Evolutionary conservation across 2,329 filamentous ascomycete species (phyloP).

Genomic region (Microsporum ferrugineum): DNA sequence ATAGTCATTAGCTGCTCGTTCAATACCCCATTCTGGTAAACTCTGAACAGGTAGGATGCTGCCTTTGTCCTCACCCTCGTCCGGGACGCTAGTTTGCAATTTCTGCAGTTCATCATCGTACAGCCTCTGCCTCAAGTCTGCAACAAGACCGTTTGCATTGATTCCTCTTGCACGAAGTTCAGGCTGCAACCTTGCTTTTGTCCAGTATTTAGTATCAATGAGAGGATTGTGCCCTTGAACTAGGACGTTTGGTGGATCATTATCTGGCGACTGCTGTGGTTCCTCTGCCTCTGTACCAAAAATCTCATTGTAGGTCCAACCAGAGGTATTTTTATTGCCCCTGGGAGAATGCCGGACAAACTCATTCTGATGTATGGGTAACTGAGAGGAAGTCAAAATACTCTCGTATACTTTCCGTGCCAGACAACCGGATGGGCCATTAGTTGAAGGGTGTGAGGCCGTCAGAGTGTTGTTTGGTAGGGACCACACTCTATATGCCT

Average conservation of each 20-base stretch:
- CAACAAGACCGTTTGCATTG: slow-evolving; percentile 7
- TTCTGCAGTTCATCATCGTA: slow-evolving; percentile 15
- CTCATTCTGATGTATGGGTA: slow-evolving; percentile 14
- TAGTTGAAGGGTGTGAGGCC: slow-evolving; percentile 5
- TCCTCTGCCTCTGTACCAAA: slow-evolving; percentile 8
- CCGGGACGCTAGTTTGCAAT: neutral
- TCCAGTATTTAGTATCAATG: slow-evolving; percentile 14
- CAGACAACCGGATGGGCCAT: slow-evolving; percentile 13
- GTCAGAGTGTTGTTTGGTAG: slow-evolving; percentile 18
- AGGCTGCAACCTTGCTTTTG: slow-evolving; percentile 9
- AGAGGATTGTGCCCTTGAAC: slow-evolving; percentile 13
- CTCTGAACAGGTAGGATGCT: slow-evolving; percentile 19
- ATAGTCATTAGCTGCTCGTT: slow-evolving; percentile 11
- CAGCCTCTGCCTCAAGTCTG: slow-evolving; percentile 17
- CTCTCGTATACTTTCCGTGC: slow-evolving; percentile 25
- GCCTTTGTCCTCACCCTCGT: slow-evolving; percentile 8
- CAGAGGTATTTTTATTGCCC: neutral
- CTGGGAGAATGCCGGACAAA: neutral
- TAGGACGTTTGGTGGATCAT: neutral
- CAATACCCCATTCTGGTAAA: slow-evolving; percentile 21
- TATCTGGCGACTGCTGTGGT: neutral
- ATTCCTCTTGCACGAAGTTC: slow-evolving; percentile 15
- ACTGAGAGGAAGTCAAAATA: slow-evolving; percentile 16
- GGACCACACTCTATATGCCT: slow-evolving; percentile 23
- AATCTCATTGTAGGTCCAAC: slow-evolving; percentile 15